Percentiles rank a stretch among this genome's conserved stretches.
Evolutionary conservation across 108 stramenopile species (phyloP).

Genomic region (Fistulifera solaris): DNA sequence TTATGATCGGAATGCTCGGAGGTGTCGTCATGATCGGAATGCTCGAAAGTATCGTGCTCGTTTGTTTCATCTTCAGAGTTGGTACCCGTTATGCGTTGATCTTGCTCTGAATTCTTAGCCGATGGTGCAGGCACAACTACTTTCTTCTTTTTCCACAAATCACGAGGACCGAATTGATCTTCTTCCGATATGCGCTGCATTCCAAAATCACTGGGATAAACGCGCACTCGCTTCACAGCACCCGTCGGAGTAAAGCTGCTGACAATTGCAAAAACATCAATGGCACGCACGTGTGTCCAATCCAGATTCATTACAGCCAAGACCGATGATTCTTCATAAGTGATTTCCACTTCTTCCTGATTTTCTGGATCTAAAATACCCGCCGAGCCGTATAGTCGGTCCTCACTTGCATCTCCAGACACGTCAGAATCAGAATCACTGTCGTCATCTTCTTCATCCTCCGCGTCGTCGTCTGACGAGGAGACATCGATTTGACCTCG

Average conservation of each 20-base stretch:
- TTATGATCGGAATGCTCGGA: no score
- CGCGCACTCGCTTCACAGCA: slow-evolving; percentile 57
- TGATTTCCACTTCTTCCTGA: slow-evolving; percentile 40
- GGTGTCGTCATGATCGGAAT: no score
- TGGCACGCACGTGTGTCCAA: slow-evolving; percentile 85
- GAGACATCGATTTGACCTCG: slow-evolving; percentile 80
- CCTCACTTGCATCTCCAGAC: slow-evolving; percentile 29
- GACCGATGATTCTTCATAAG: slow-evolving; percentile 47
- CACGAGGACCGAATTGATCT: slow-evolving; percentile 56
- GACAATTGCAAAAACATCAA: slow-evolving; percentile 83
- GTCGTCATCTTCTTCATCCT: slow-evolving; percentile 25
- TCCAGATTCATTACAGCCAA: slow-evolving; percentile 84
- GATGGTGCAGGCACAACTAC: not conserved
- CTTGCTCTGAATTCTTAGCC: slow-evolving; percentile 3
- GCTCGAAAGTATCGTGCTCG: slow-evolving; percentile 1
- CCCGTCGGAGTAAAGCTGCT: slow-evolving; percentile 78
- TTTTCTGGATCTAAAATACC: slow-evolving; percentile 67
- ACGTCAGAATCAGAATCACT: slow-evolving; percentile 32
- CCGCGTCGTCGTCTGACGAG: slow-evolving; percentile 40
- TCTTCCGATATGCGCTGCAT: slow-evolving; percentile 86
- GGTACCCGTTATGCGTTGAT: not conserved
- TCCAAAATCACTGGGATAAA: slow-evolving; percentile 87
- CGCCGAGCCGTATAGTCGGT: slow-evolving; percentile 47
- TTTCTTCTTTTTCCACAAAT: slow-evolving; percentile 60
- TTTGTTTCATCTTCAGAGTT: slow-evolving; percentile 1